Percentiles rank a stretch among this genome's conserved stretches.
These are phyloP conservation scores for Colletotrichum sp. DNA, from an alignment of 2,329 filamentous ascomycete species.

Conservation along the genomic window DNA sequence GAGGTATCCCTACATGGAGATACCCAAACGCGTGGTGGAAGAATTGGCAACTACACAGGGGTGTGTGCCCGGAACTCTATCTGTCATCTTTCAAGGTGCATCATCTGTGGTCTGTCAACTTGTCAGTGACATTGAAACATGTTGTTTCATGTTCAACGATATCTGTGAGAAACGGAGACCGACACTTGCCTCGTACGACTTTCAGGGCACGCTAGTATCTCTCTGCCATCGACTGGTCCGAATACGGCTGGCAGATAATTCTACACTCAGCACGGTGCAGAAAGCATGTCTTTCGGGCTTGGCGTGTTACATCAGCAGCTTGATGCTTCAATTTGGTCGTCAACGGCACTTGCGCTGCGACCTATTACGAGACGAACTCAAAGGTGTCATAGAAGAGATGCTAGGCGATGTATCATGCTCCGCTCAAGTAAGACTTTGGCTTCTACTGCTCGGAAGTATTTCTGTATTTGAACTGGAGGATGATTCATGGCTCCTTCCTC, in stretches of 20 bases:
- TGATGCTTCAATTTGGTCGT: not conserved
- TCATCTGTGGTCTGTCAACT: not conserved
- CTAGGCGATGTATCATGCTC: not conserved
- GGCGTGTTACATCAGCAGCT: not conserved
- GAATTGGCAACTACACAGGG: not conserved
- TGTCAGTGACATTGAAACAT: not conserved
- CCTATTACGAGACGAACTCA: accelerated
- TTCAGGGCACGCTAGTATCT: not conserved
- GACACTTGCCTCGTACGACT: not conserved
- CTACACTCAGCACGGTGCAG: no score
- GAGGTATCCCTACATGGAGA: not conserved
- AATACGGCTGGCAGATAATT: not conserved
- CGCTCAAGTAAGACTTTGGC: not conserved
- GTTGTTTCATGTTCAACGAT: not conserved
- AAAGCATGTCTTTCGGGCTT: not conserved
- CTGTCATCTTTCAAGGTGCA: not conserved
- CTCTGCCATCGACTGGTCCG: not conserved
- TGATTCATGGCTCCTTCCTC: not conserved
- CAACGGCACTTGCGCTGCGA: not conserved
- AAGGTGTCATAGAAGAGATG: accelerated
- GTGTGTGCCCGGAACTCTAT: not conserved
- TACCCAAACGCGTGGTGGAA: not conserved
- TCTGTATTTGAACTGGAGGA: not conserved
- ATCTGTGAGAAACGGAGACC: not conserved
- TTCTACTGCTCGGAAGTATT: accelerated